phyloP scores from a whole-genome alignment of 108 stramenopile species.

The Skeletonema menzelii region DNA sequence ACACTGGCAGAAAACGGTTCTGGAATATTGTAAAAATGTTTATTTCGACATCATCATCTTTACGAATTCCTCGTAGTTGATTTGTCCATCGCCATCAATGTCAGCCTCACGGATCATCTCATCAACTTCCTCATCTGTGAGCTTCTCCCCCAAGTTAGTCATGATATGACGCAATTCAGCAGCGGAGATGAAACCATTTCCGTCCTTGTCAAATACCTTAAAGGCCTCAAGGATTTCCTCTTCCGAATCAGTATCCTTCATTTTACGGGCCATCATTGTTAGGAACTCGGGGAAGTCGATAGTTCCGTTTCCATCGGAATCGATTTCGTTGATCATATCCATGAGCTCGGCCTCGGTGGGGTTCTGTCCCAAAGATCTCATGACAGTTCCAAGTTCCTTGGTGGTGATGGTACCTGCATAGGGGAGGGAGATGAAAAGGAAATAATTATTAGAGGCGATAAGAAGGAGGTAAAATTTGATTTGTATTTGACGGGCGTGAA shows the following conservation, averaged over 20 bases:
- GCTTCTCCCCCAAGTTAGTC: slow-evolving; percentile 99
- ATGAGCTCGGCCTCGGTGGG: slow-evolving; percentile 99
- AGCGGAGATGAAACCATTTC: slow-evolving; percentile 99
- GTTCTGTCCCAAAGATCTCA: slow-evolving; percentile 99
- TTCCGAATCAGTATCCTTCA: slow-evolving; percentile 99
- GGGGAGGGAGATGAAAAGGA: not conserved
- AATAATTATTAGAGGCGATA: not conserved
- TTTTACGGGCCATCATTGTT: slow-evolving; percentile 99
- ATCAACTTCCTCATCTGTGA: slow-evolving; percentile 99
- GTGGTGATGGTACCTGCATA: slow-evolving; percentile 98
- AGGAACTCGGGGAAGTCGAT: slow-evolving; percentile 99
- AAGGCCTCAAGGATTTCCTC: slow-evolving; percentile 99
- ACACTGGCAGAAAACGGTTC: not conserved
- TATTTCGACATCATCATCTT: slow-evolving; percentile 99
- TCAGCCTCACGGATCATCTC: slow-evolving; percentile 99
- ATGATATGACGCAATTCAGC: slow-evolving; percentile 99
- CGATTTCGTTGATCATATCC: slow-evolving; percentile 99
- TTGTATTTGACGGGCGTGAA: not conserved
- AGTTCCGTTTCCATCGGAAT: slow-evolving; percentile 99
- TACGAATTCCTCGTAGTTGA: slow-evolving; percentile 99
- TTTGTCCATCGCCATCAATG: slow-evolving; percentile 99
- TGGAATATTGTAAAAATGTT: slow-evolving; percentile 17
- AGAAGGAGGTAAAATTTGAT: not conserved
- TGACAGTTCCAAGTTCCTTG: slow-evolving; percentile 99
- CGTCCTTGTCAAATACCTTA: slow-evolving; percentile 99